A percentile compares a stretch with the other conserved stretches of the same genome.
These are phyloP conservation scores for Magnolia kwangsiensis DNA, from an alignment of 164 flowering plant species.

Conservation along the genomic window DNA sequence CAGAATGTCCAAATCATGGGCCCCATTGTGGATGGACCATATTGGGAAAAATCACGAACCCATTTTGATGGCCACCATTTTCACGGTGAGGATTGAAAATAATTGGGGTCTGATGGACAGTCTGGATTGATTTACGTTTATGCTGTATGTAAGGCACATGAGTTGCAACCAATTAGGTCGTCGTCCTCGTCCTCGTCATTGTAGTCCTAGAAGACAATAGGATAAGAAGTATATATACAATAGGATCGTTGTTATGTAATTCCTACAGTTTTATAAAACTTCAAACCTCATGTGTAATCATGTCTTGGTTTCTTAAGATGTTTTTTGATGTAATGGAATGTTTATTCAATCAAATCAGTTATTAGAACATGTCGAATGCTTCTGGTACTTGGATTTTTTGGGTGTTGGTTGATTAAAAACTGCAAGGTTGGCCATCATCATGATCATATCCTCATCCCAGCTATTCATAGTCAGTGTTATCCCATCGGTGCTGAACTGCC, in stretches of 20 bases:
- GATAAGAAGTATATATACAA: neutral
- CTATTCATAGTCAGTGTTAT: too few relatives aligned
- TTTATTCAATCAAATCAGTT: too few relatives aligned
- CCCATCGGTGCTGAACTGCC: too few relatives aligned
- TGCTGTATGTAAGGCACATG: too few relatives aligned
- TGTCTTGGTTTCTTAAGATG: neutral
- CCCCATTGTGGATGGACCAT: neutral
- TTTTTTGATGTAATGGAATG: neutral
- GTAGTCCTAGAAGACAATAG: neutral
- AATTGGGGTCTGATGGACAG: neutral
- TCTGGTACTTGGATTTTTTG: too few relatives aligned
- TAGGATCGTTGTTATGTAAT: neutral
- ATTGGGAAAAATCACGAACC: neutral
- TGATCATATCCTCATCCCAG: too few relatives aligned
- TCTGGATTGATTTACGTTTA: too few relatives aligned
- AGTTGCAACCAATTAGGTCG: too few relatives aligned
- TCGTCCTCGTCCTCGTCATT: too few relatives aligned
- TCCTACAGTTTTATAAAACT: neutral
- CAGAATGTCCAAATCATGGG: neutral
- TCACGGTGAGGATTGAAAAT: neutral
- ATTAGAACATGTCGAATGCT: too few relatives aligned
- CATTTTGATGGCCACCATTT: neutral
- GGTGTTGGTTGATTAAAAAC: too few relatives aligned
- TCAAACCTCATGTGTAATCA: neutral
- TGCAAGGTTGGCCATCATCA: too few relatives aligned